Base-by-base conservation (phyloP, 2,329 filamentous ascomycete genomes). In the Trichoderma hamatum region DNA sequence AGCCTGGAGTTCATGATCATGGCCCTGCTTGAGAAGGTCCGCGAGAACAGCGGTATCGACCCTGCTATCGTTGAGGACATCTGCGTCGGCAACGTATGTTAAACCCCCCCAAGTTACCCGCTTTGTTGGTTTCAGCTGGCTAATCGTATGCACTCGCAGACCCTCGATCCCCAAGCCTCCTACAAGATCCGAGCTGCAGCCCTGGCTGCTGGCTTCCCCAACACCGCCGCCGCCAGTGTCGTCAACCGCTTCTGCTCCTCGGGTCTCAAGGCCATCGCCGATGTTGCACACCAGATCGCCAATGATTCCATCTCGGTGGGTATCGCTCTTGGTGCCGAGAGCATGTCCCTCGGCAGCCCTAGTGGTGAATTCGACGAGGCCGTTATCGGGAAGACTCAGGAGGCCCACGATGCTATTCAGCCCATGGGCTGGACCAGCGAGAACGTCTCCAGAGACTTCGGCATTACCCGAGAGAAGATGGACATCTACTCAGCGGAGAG, bases 371-470 rank as follows among this genome's bases (percentile, higher is more conserved):
- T 97, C 81, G 90, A 93, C 79, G 89, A 91, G 72, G 89, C 90
- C 72, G 89, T 98, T 70, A 83, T 92, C 58, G 79, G 83, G 74
- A 83, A 85, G 76, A 91, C 86, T 82, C 91, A 93, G 78, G 93
- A 97, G 78, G 88, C 93, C 0, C 81, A 81, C 58, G 95, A 98
- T 82, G 96, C 94, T 85, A 88, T 95, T 88, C 88, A 94, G 85
- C 92, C 95, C 73, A 99, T 99, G 96, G 96, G 96, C 26, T 96
- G 97, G 88, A 99, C 96, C 3, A 95, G 91, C 70, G 96, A 99
- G 84, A 98, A 98, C 78, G 94, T 99, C 32, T 93, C 91, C 75
- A 89, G 89, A 60, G 96, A 98, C 82, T 98, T 98, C 80, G 88
- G 91, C 77, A 90, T 99, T 78, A 83, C 88, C 2, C 88, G 96